Evolutionary conservation across 306 rosid species (phyloP), one percentile per base, ranked within the genome.

Genomic region (Mimosa bimucronata): DNA sequence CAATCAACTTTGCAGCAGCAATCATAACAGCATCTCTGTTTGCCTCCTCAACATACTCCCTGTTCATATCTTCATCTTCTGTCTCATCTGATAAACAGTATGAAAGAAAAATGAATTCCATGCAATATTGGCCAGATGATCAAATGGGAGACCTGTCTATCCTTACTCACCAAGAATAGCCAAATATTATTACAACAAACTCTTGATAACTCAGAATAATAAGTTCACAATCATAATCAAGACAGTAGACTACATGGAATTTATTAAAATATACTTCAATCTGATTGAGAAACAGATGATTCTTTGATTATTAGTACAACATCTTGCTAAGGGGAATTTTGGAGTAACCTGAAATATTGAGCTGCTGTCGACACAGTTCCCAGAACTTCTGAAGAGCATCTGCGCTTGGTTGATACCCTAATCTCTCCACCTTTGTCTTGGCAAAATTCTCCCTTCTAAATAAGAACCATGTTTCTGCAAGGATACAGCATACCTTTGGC

Each of bases 291-390:
- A 79, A 68, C 18, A 60, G 74, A 73, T 55, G 21, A 79, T 38
- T 81, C 41, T 55, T 42, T 21, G 30, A 68, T 46, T 18, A 69
- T 46, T 18, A 42, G 62, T 64, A 26, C 57, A 45, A 14, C 60
- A 74, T 60, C 50, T 30, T 62, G 23, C 30, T 70, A 55, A 67
- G 58, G 57, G 42, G 66, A 62, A 62, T 45, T n/a, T 44, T 28
- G 73, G 66, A 44, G 53, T 81, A 73, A 95, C 98, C 98, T 84
- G 95, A 83, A 66, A 78, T 85, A 87, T 77, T 83, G 64, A 95
- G 97, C 84, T 89, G 97, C 44, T 79, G 89, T 86, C 86, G 90
- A 88, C 97, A 91, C 73, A 92, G 88, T 85, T 80, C 86, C 98
- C 98, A 95, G 71, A 88, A 95, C 74, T 86, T 91, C 80, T 80